Percentiles rank a stretch among this genome's conserved stretches.
phyloP scores from a whole-genome alignment of 192 early-diverging fungal genomes.

The Paraglomus brasilianum region DNA sequence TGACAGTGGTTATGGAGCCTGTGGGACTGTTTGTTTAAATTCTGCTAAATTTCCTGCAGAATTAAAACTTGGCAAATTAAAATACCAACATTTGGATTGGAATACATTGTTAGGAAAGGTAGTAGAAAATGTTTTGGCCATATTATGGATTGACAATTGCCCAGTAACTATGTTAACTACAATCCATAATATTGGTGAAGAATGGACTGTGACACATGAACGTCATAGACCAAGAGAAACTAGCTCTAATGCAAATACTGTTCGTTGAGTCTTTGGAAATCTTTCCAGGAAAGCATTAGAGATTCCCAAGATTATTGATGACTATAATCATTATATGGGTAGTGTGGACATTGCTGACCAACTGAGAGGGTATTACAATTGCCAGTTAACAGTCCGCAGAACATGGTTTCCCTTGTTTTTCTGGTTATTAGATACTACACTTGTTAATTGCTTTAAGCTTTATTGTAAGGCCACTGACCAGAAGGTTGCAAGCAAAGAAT shows the following conservation, averaged over 20 bases:
- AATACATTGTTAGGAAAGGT: neutral
- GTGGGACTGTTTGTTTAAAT: constrained; percentile 25
- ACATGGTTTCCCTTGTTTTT: constrained; percentile 37
- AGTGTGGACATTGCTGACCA: constrained; percentile 38
- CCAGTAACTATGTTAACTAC: constrained; percentile 31
- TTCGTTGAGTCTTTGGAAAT: constrained; percentile 29
- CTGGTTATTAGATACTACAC: constrained; percentile 30
- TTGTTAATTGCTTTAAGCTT: constrained; percentile 29
- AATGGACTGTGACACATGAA: constrained; percentile 9
- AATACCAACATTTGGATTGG: constrained; percentile 1
- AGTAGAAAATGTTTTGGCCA: neutral
- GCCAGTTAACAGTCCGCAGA: constrained; percentile 26
- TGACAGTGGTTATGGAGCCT: constrained; percentile 29
- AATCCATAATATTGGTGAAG: constrained; percentile 28
- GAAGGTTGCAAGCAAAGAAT: neutral
- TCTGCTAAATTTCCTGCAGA: constrained; percentile 26
- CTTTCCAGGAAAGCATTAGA: constrained; percentile 14
- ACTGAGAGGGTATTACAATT: constrained; percentile 27
- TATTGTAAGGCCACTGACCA: neutral
- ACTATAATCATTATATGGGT: constrained; percentile 38
- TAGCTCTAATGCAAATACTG: constrained; percentile 27
- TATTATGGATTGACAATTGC: constrained; percentile 30
- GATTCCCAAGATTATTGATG: constrained; percentile 33
- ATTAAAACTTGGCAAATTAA: constrained; percentile 30
- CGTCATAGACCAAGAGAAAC: constrained; percentile 25